These are phyloP conservation scores for Astraeus odoratus DNA, from an alignment of 768 basidiomycete species.

Conservation along the genomic window DNA sequence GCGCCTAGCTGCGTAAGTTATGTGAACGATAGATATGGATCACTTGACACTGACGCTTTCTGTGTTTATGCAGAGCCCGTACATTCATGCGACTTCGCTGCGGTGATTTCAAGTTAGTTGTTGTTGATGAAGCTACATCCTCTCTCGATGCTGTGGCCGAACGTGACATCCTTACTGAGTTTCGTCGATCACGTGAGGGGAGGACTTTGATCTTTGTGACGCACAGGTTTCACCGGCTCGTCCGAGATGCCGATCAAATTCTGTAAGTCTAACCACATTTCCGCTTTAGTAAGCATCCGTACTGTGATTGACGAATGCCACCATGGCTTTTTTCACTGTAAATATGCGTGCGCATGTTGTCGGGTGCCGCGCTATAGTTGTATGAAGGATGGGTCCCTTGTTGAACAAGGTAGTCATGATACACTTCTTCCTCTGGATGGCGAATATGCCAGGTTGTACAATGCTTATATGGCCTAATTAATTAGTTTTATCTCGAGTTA, in stretches of 20 bases:
- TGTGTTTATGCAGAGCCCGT: slow-evolving; percentile 28
- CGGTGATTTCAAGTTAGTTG: slow-evolving; percentile 22
- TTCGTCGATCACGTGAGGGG: slow-evolving; percentile 21
- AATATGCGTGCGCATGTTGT: background rate
- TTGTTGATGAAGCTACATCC: slow-evolving; percentile 33
- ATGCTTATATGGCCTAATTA: slow-evolving; percentile 18
- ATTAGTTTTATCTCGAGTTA: too few species aligned
- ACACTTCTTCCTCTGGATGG: slow-evolving; percentile 19
- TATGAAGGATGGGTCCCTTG: slow-evolving; percentile 25
- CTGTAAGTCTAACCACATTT: slow-evolving; percentile 20
- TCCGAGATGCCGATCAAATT: slow-evolving; percentile 30
- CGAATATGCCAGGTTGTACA: slow-evolving; percentile 24
- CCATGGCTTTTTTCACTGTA: background rate
- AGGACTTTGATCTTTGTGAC: slow-evolving; percentile 37
- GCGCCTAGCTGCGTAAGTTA: slow-evolving; percentile 20
- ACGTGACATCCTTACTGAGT: slow-evolving; percentile 22
- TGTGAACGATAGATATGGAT: too few species aligned
- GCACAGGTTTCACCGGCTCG: slow-evolving; percentile 33
- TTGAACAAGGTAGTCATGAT: slow-evolving; percentile 26
- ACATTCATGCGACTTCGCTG: slow-evolving; percentile 35
- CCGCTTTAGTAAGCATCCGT: background rate
- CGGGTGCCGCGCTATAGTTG: slow-evolving; percentile 20
- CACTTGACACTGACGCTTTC: too few species aligned
- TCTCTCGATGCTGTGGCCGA: slow-evolving; percentile 33
- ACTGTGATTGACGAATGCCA: background rate